Evolutionary conservation across 2,329 filamentous ascomycete genomes (phyloP), one percentile per base, ranked within the genome.

Genomic region (Paracoccidioides lutzii): DNA sequence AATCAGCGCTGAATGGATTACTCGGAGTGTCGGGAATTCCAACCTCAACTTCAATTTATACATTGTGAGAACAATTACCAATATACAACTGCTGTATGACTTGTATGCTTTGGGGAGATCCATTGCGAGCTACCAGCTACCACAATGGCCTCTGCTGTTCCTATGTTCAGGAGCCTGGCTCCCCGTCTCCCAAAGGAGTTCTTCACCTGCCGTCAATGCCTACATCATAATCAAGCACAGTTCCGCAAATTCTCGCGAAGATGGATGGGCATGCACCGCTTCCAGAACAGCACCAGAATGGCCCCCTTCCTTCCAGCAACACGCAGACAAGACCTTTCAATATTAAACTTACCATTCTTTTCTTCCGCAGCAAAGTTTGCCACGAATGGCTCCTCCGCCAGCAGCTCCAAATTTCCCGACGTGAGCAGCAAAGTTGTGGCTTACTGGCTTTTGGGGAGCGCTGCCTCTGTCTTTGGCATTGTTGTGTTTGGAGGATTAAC

Each of bases 401-500:
- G 62, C 7, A 70, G 69, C 57, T 69, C 71, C 5, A 65, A 67
- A 59, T 81, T 79, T 63, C 79, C 80, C 15, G 71, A 87, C 63
- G 81, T 80, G 8, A 89, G 81, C 61, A 81, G 84, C 57, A 93
- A 87, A 71, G 75, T 76, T 8, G 90, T 95, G 46, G 93, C 84
- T 58, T 91, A 91, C 75, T 98, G 90, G 90, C 80, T 98, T 48
- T 75, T 98, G 55, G 91, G 83, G 49, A 96, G 90, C 63, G 90
- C 93, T 0, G 87, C 82, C 45, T 94, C 89, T 69, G 93, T 97
- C 53, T 98, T 97, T 72, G 93, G 93, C 58, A 95, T 98, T 65
- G 90, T 98, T 53, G 82, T 98, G 46, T 95, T 94, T 71, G 93
- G 93, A 57, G 93, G 93, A 5, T 77, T 98, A 63, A 98, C 93